These are phyloP conservation scores for Quercus robur DNA, from an alignment of 306 rosid genomes.

Conservation along the genomic window DNA sequence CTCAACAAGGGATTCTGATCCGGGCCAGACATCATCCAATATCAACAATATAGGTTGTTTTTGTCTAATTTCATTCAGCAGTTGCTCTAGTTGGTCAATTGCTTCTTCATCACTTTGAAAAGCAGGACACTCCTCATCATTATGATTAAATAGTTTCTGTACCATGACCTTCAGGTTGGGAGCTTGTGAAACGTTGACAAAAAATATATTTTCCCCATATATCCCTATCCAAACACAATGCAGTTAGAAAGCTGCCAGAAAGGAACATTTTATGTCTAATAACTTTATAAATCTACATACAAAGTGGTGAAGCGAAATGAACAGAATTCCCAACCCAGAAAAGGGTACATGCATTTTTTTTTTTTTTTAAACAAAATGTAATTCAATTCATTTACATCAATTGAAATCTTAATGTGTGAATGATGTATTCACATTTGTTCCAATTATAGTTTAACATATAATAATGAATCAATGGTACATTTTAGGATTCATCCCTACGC, in stretches of 20 bases:
- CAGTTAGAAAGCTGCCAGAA: no score
- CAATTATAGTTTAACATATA: no score
- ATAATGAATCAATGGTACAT: no score
- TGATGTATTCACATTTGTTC: no score
- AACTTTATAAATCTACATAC: neutral
- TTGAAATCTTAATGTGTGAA: no score
- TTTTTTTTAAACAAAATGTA: no score
- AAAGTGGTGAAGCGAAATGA: no score
- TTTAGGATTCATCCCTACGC: no score
- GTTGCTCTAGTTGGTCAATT: neutral
- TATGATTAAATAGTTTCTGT: constrained; percentile 9
- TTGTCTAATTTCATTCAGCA: neutral
- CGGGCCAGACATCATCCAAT: constrained; percentile 32
- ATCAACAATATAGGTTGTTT: constrained; percentile 13
- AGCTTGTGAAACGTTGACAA: constrained; percentile 2
- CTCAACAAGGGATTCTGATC: constrained; percentile 16
- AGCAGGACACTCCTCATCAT: neutral
- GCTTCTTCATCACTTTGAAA: constrained; percentile 12
- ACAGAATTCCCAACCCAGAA: no score
- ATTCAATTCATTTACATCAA: no score
- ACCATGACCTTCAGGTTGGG: constrained; percentile 20
- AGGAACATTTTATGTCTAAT: neutral
- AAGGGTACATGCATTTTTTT: no score
- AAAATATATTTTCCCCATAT: constrained; percentile 21
- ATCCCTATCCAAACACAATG: constrained; percentile 9